These are phyloP conservation scores for Tolypocladium album DNA, from an alignment of 2,329 filamentous ascomycete genomes.

Conservation along the genomic window DNA sequence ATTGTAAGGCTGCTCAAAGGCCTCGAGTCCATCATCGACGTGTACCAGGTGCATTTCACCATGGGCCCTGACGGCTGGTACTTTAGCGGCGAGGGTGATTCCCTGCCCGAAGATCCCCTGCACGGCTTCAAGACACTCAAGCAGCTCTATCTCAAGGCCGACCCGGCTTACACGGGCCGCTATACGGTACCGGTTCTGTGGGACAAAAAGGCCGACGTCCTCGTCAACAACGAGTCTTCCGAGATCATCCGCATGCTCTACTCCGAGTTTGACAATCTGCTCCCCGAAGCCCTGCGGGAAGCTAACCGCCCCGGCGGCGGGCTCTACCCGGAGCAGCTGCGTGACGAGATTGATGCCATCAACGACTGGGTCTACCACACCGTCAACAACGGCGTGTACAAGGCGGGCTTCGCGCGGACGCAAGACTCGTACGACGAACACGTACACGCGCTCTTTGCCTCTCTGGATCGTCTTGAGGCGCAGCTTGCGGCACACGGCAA, in stretches of 20 bases:
- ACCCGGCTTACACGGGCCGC: conserved; percentile 56
- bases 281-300: conserved; percentile 43
- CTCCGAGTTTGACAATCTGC: conserved; percentile 54
- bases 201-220: conserved; percentile 55
- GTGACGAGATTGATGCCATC: conserved; percentile 47
- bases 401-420: conserved; percentile 53
- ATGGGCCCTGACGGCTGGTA: conserved; percentile 50
- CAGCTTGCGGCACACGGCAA: conserved; percentile 33
- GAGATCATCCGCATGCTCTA: conserved; percentile 84
- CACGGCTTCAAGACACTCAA: conserved; percentile 57
- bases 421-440: conserved; percentile 57
- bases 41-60: conserved; percentile 58
- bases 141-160: conserved; percentile 58
- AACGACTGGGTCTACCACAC: conserved; percentile 57
- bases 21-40: conserved; percentile 56
- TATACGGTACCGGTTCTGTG: conserved; percentile 67
- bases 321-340: conserved; percentile 44
- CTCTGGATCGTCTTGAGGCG: conserved; percentile 52
- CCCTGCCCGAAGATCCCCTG: conserved; percentile 46
- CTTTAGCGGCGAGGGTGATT: conserved; percentile 30
- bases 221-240: conserved; percentile 74
- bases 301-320: conserved; percentile 36
- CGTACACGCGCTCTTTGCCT: conserved; percentile 48
- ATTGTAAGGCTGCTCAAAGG: conserved; percentile 66
- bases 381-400: conserved; percentile 40